Base-by-base conservation (phyloP, 1,139 yeast species). In the Saccharomyces hybrid region DNA sequence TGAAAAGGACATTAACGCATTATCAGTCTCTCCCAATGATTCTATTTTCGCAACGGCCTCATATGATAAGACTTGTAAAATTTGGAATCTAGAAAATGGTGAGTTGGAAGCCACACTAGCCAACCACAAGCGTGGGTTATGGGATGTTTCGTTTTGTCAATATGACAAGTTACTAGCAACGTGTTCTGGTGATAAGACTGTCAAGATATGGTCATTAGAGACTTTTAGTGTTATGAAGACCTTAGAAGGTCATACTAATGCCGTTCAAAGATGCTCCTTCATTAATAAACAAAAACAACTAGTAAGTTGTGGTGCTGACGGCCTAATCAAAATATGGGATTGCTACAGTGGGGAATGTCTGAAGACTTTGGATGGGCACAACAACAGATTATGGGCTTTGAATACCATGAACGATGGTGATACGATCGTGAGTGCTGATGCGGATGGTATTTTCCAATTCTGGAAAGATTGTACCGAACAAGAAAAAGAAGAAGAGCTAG, bases 381-480 rank as follows among this genome's bases (percentile, higher is more conserved):
- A 85, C 58, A 95, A 91, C 71, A 82, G 96, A 72, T 90, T 93
- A 51, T 95, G 99, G 99, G 88, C 97, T 0, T 71, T 93, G 55
- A 83, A 84, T 52, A 75, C 79, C 1, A 76, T 80, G 57, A 74
- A 79, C 32, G 87, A 85, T 61, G 96, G 95, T 27, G 78, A 78
- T 13, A 77, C 78, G 53, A 78, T 93, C 56, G 80, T 88, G 1
- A 82, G 90, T 54, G 98, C 96, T 0, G 98, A 95, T 69, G 97
- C 96, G 1, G 98, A 93, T 70, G 96, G 98, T 53, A 85, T 88
- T 49, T 79, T 93, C 58, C 87, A 88, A 50, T 76, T 87, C 49
- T 93, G 99, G 99, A 75, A 76, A 54, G 99, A 93, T 71, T 84
- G 85, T 64, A 88, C 96, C 1, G 91, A 83, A 56, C 89, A 85